Percentiles rank a stretch among this genome's conserved stretches.
Conservation (phyloP, 2,329 filamentous ascomycete genomes). For the Xylariaceae sp. region DNA sequence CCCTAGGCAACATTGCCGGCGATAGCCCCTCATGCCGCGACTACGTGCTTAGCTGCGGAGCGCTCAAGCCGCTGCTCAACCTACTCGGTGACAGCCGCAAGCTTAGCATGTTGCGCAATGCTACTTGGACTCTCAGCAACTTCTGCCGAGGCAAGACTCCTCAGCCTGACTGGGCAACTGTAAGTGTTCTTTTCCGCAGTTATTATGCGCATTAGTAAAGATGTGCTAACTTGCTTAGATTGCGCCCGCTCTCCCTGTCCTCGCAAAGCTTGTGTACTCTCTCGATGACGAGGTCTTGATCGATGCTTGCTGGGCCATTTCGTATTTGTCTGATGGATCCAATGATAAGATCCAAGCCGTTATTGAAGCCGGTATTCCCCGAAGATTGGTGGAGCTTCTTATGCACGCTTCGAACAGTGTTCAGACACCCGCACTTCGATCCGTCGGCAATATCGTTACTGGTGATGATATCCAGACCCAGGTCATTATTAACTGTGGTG, state of each 20-base stretch:
- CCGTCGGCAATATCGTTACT: slow-evolving; percentile 97
- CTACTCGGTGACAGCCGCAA: slow-evolving; percentile 96
- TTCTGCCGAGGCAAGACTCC: slow-evolving; percentile 99
- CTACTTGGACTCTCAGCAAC: slow-evolving; percentile 98
- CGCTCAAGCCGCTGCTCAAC: slow-evolving; percentile 81
- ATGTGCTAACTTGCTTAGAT: slow-evolving; percentile 54
- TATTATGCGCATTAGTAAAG: not conserved
- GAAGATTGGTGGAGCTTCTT: slow-evolving; percentile 89
- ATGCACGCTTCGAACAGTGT: slow-evolving; percentile 99
- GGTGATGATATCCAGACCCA: slow-evolving; percentile 98
- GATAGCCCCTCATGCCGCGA: slow-evolving; percentile 97
- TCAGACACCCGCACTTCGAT: slow-evolving; percentile 93
- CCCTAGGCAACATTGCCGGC: slow-evolving; percentile 95
- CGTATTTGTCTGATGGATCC: slow-evolving; percentile 93
- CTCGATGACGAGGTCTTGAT: slow-evolving; percentile 97
- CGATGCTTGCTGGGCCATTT: slow-evolving; percentile 99
- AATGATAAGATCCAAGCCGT: slow-evolving; percentile 99
- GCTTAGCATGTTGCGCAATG: slow-evolving; percentile 97
- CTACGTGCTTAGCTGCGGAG: slow-evolving; percentile 87
- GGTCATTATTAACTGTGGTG: slow-evolving; percentile 98
- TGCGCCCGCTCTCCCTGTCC: slow-evolving; percentile 84
- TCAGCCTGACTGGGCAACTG: slow-evolving; percentile 94
- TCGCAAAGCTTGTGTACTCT: slow-evolving; percentile 96
- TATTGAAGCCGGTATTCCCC: slow-evolving; percentile 95
- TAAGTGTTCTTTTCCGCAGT: slow-evolving; percentile 45